phyloP scores from a whole-genome alignment of 805 yeast genomes.

The Lipomyces lipofer region DNA sequence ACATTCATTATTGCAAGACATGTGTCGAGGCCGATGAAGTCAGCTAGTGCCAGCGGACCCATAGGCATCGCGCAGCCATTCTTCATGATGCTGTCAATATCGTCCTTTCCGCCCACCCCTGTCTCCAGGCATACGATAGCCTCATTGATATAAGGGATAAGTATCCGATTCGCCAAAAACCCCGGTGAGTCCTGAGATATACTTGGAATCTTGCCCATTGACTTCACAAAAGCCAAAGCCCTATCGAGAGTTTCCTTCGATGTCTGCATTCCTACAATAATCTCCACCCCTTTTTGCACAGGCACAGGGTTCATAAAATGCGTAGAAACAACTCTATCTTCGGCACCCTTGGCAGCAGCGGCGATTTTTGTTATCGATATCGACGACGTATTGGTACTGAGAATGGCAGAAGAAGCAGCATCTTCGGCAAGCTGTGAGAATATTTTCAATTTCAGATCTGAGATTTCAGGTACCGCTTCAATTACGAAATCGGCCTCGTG shows the following conservation, averaged over 20 bases:
- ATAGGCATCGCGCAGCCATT: constrained; percentile 51
- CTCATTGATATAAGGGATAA: constrained; percentile 48
- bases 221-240: constrained; percentile 39
- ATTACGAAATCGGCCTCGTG: constrained; percentile 42
- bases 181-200: constrained; percentile 46
- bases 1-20: constrained; percentile 47
- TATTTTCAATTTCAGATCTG: constrained; percentile 40
- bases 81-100: constrained; percentile 47
- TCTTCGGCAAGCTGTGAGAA: constrained; percentile 41
- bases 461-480: constrained; percentile 49
- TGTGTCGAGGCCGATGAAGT: constrained; percentile 48
- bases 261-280: constrained; percentile 46
- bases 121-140: constrained; percentile 45
- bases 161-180: constrained; percentile 47
- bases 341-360: constrained; percentile 46
- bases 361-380: constrained; percentile 47
- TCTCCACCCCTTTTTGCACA: constrained; percentile 47
- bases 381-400: constrained; percentile 47
- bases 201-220: constrained; percentile 44
- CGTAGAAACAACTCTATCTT: constrained; percentile 44
- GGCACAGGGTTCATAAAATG: constrained; percentile 52
- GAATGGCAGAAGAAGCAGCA: constrained; percentile 38
- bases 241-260: constrained; percentile 39
- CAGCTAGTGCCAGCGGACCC: constrained; percentile 48
- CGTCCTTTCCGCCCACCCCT: constrained; percentile 45